Evolutionary conservation across 75 land plant species (phyloP).

Genomic region (Pinus taeda): DNA sequence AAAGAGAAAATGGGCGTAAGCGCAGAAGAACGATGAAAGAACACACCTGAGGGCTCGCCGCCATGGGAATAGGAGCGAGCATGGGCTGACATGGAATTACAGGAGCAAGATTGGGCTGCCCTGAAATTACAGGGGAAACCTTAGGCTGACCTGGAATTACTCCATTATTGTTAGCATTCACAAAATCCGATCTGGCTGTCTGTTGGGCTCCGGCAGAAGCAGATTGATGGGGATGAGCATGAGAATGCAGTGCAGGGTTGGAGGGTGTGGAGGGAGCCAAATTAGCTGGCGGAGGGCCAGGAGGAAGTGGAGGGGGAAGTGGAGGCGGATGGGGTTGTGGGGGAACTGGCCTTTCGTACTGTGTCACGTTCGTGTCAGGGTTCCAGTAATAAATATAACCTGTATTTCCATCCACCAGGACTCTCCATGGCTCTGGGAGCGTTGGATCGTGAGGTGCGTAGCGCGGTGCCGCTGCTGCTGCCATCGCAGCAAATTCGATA

Average conservation of each 20-base stretch:
- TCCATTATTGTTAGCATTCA: conserved; percentile 12
- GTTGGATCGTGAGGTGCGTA: conserved; percentile 77
- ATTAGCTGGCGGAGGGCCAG: conserved; percentile 32
- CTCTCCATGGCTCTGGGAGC: conserved; percentile 80
- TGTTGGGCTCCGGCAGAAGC: conserved; percentile 28
- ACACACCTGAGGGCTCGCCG: conserved; percentile 51
- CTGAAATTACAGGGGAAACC: background rate
- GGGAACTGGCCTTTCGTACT: conserved; percentile 60
- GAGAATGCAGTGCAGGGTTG: conserved; percentile 15
- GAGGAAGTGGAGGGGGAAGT: conserved; percentile 30
- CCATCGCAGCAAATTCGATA: conserved; percentile 20
- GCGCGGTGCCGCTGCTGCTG: conserved; percentile 39
- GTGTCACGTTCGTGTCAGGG: conserved; percentile 74
- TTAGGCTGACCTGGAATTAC: conserved; percentile 8
- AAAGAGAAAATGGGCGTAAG: too few relatives aligned
- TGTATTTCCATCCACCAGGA: conserved; percentile 61
- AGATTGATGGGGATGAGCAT: conserved; percentile 17
- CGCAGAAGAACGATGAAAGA: background rate
- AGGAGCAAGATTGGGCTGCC: conserved; percentile 51
- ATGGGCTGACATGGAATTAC: conserved; percentile 39
- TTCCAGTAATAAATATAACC: conserved; percentile 74
- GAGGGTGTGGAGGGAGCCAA: conserved; percentile 7
- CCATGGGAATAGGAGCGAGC: conserved; percentile 60
- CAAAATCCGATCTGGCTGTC: conserved; percentile 26
- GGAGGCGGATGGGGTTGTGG: conserved; percentile 13